Percentiles rank a stretch among this genome's conserved stretches.
Conservation (phyloP, 345 rosid species). For the Schrenkiella parvula region DNA sequence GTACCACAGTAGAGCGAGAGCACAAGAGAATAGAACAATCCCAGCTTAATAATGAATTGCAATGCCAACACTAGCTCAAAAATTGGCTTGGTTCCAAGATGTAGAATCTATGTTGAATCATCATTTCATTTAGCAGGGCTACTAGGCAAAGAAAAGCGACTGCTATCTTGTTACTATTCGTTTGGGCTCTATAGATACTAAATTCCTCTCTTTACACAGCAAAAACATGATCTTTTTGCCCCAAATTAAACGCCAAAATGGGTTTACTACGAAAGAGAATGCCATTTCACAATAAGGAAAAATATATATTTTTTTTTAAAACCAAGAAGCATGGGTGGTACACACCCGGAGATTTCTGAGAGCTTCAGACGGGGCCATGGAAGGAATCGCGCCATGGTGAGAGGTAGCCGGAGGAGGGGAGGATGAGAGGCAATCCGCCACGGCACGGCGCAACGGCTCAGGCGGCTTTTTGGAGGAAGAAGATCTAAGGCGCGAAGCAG, state of each 20-base stretch:
- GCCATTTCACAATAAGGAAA: not conserved
- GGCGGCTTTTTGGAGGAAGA: conserved; percentile 80
- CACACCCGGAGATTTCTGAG: conserved; percentile 93
- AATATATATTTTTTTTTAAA: not conserved
- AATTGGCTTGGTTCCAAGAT: too few relatives aligned
- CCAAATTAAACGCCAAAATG: conserved; percentile 4
- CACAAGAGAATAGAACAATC: not conserved
- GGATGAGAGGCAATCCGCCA: conserved; percentile 80
- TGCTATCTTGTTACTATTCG: not conserved
- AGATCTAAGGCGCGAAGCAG: conserved; percentile 80
- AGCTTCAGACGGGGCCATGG: conserved; percentile 62
- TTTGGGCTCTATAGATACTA: not conserved
- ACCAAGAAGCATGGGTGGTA: conserved; percentile 12
- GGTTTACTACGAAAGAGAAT: conserved; percentile 37
- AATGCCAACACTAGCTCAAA: not conserved
- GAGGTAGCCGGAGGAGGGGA: conserved; percentile 46
- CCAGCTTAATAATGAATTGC: conserved; percentile 3
- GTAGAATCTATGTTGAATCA: too few relatives aligned
- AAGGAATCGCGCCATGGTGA: conserved; percentile 54
- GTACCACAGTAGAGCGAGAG: not conserved
- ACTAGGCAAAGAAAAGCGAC: too few relatives aligned
- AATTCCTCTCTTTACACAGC: conserved; percentile 5
- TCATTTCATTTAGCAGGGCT: too few relatives aligned
- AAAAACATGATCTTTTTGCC: conserved; percentile 2
- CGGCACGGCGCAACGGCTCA: conserved; percentile 91